Evolutionary conservation across 139 green algal genomes (phyloP), one percentile per base, ranked within the genome.

Genomic region (Picochlorum costavermella): DNA sequence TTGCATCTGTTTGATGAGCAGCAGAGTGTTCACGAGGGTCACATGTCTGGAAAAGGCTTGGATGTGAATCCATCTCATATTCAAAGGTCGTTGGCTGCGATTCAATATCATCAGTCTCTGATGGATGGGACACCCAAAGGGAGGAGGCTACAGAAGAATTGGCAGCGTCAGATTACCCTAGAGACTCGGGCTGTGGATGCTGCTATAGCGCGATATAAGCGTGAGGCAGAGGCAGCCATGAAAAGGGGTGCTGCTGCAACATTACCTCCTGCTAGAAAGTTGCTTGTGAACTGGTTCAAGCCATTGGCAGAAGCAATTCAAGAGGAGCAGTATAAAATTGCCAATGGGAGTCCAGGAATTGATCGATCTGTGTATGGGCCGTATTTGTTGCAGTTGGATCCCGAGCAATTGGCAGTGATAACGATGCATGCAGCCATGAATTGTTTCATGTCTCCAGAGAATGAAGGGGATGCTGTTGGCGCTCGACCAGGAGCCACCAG

Each of bases 311-410:
- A 74, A 16, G 70, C 73, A 3, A 81, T 86, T 4, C 45, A 67
- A 55, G 40, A 63, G 36, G 77, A 86, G 71, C 77, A 83, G 65
- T 4, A 70, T 46, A 60, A 70, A 56, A 60, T 78, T 17, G 33
- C 59, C 5, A 16, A 36, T 11, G 53, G 61, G 20, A 37, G 48
- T 4, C 4, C 30, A 49, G 51, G 40, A 3, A 40, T 71, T 0
- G 83, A 88, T 63, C 43, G 75, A 5, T 20, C 26, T 12, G 65
- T 73, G 29, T 89, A 87, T 36, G 82, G 79, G 0, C 79, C 83
- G 11, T 87, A 79, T 60, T 63, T 89, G 43, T 64, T 83, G 40
- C 57, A 77, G 53, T 66, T 89, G 36, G 46, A 70, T 20, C 59
- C 81, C 6, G 69, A 84, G 37, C 62, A 82, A 46, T 67, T 89